These are phyloP conservation scores for Tylopilus rubrobrunneus DNA, from an alignment of 768 basidiomycete genomes.

Conservation along the genomic window DNA sequence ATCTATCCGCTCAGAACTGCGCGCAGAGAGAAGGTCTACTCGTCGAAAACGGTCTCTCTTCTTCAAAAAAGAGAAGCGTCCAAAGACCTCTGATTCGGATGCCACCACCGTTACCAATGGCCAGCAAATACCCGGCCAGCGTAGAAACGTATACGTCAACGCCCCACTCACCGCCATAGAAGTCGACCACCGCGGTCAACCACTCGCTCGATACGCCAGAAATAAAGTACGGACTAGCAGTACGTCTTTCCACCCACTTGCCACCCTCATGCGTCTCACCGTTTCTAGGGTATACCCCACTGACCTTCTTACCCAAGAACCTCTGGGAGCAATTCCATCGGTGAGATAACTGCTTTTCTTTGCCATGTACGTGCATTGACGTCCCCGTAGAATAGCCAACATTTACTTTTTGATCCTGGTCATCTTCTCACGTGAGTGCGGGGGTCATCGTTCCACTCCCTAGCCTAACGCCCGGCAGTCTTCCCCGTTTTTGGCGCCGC, in stretches of 20 bases:
- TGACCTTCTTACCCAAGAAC: no score
- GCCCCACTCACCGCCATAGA: constrained; percentile 60
- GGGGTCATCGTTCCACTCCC: not conserved
- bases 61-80: no score
- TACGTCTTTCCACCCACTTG: constrained; percentile 42
- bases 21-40: no score
- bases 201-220: no score
- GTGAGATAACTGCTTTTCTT: constrained; percentile 16
- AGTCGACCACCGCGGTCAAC: not conserved
- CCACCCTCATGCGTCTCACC: not conserved
- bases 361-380: not conserved
- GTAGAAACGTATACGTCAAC: constrained; percentile 84
- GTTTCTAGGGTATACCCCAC: constrained; percentile 56
- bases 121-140: constrained; percentile 42
- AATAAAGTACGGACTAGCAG: no score
- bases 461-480: constrained; percentile 40
- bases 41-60: no score
- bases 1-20: constrained; percentile 32
- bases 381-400: no score
- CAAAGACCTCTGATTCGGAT: no score
- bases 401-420: no score
- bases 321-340: constrained; percentile 80
- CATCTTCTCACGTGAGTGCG: constrained; percentile 62
- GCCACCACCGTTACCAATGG: not conserved
- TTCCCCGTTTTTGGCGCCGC: constrained; percentile 45